Conservation (phyloP, 495 filamentous ascomycete genomes). For the Penicillium macrosclerotiorum region DNA sequence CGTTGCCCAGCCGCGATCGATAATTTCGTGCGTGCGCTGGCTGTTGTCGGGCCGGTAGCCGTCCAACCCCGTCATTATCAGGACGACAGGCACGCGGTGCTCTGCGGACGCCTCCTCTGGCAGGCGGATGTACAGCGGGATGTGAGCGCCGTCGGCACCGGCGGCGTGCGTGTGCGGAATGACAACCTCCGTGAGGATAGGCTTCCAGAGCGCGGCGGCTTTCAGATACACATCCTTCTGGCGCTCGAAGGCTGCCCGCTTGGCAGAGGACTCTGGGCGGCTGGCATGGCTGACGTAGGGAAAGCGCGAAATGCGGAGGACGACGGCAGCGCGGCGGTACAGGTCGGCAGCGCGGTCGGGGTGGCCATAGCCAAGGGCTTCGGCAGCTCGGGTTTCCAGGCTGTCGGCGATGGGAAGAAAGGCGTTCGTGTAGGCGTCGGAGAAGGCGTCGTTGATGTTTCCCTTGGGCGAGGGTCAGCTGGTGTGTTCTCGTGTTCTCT, state of each 20-base stretch:
- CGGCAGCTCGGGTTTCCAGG: constrained; percentile 50
- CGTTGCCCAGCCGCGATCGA: constrained; percentile 56
- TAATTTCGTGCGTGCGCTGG: constrained; percentile 64
- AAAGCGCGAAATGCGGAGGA: constrained; percentile 74
- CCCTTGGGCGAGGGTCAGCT: constrained; percentile 31
- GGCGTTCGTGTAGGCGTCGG: constrained; percentile 59
- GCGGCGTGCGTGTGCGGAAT: constrained; percentile 56
- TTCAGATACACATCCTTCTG: constrained; percentile 66
- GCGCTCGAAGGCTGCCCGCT: constrained; percentile 62
- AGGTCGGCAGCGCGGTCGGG: constrained; percentile 53
- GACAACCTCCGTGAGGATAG: constrained; percentile 54
- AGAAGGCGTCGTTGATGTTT: constrained; percentile 62
- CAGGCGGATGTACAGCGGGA: constrained; percentile 64
- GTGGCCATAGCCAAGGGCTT: constrained; percentile 42
- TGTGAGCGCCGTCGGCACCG: constrained; percentile 49
- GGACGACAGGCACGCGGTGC: constrained; percentile 55
- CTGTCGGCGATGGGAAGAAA: constrained; percentile 58
- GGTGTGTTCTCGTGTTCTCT: too few species aligned
- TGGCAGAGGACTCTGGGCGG: constrained; percentile 36
- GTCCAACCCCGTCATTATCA: constrained; percentile 75
- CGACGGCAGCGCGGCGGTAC: constrained; percentile 67
- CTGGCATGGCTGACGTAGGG: constrained; percentile 57
- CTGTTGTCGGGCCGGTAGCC: constrained; percentile 79
- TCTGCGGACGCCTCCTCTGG: constrained; percentile 41
- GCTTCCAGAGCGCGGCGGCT: constrained; percentile 54